A percentile compares a stretch with the other conserved stretches of the same genome.
Evolutionary conservation across 225 moss, liverwort and hornwort genomes (phyloP).

Genomic region (Polytrichum commune): DNA sequence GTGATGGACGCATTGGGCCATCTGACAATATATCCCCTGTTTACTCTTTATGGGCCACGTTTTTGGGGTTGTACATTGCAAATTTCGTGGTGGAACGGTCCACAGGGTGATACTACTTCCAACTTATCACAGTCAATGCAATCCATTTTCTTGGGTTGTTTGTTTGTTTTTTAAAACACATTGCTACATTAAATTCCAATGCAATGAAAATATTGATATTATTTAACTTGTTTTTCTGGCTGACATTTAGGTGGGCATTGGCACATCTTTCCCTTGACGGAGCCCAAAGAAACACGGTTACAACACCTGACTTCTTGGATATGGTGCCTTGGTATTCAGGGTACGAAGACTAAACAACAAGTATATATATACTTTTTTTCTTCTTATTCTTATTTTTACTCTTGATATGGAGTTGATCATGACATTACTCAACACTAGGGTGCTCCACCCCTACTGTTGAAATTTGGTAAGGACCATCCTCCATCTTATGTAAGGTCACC

Average conservation of each 20-base stretch:
- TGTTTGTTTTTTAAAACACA: too few species aligned
- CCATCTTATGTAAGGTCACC: too few species aligned
- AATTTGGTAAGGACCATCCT: too few species aligned
- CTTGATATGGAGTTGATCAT: too few species aligned
- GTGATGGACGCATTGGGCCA: constrained; percentile 38
- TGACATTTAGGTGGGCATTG: constrained; percentile 37
- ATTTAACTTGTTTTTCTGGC: neutral
- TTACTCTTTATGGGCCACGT: constrained; percentile 64
- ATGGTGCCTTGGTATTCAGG: constrained; percentile 77
- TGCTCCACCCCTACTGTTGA: too few species aligned
- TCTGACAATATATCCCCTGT: constrained; percentile 55
- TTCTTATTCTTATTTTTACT: too few species aligned
- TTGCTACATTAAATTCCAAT: too few species aligned
- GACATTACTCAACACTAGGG: too few species aligned
- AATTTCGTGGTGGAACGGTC: constrained; percentile 55
- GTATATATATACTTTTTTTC: too few species aligned
- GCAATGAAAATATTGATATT: too few species aligned
- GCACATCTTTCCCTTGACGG: constrained; percentile 41
- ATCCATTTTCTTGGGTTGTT: too few species aligned
- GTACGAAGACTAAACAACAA: constrained; percentile 11
- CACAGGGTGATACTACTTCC: constrained; percentile 27
- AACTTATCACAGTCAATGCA: too few species aligned
- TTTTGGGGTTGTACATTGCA: constrained; percentile 53
- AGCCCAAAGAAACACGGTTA: constrained; percentile 34
- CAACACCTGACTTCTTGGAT: constrained; percentile 53